A percentile compares a stretch with the other conserved stretches of the same genome.
Evolutionary conservation across 768 basidiomycete species (phyloP).

Genomic region (Neoboletus brunneissimus): DNA sequence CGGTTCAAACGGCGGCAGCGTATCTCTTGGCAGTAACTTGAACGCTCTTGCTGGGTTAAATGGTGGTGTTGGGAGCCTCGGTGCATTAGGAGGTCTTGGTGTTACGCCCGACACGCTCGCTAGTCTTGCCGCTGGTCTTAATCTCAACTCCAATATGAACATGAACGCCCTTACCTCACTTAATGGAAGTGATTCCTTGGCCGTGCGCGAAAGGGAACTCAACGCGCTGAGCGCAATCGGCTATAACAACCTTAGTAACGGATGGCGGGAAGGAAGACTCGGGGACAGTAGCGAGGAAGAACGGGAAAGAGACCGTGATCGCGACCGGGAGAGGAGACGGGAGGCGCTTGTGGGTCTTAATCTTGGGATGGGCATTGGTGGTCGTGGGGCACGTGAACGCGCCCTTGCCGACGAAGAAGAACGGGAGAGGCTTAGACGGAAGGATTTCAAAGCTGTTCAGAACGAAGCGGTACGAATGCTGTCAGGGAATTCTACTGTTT

Average conservation of each 20-base stretch:
- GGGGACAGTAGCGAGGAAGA: slow-evolving; percentile 35
- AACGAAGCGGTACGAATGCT: slow-evolving; percentile 38
- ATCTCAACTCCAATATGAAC: slow-evolving; percentile 28
- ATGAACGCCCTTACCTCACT: slow-evolving; percentile 27
- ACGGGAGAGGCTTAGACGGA: slow-evolving; percentile 53
- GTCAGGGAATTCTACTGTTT: slow-evolving; percentile 48
- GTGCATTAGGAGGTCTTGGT: slow-evolving; percentile 22
- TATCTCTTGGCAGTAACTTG: slow-evolving; percentile 28
- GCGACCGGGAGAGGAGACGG: slow-evolving; percentile 38
- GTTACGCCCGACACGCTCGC: slow-evolving; percentile 30
- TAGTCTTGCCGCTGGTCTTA: slow-evolving; percentile 30
- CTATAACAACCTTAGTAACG: slow-evolving; percentile 32
- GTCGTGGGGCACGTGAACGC: slow-evolving; percentile 60
- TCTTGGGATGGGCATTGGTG: slow-evolving; percentile 25
- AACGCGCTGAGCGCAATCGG: slow-evolving; percentile 48
- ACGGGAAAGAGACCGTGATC: slow-evolving; percentile 50
- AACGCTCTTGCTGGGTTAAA: slow-evolving; percentile 24
- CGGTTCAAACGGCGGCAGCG: slow-evolving; percentile 26
- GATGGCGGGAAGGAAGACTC: slow-evolving; percentile 37
- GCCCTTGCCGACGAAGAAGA: slow-evolving; percentile 58
- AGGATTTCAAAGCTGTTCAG: slow-evolving; percentile 44
- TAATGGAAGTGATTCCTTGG: slow-evolving; percentile 28
- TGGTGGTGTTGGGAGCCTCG: slow-evolving; percentile 29
- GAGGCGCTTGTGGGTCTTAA: slow-evolving; percentile 43
- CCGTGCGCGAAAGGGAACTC: slow-evolving; percentile 47